Evolutionary conservation across 805 yeast genomes (phyloP), one percentile per base, ranked within the genome.

Genomic region (Cyberlindnera mrakii): DNA sequence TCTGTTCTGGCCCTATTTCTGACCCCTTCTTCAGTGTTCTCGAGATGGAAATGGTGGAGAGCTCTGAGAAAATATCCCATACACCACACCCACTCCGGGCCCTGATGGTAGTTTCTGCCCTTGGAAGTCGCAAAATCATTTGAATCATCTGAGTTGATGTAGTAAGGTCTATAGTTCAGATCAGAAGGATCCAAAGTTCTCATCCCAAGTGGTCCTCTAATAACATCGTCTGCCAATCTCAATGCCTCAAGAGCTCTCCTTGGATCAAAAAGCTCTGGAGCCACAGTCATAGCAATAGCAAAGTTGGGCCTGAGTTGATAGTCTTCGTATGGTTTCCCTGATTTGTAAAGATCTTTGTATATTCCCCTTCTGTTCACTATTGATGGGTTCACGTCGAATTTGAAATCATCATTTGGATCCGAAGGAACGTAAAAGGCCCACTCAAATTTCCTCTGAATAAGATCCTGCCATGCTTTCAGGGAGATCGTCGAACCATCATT

Each of bases 11-110:
- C 19, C 17, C 11, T 15, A 15, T 17, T 17, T 4, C n/a, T 16
- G 14, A n/a, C 17, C 3, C 80, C 67, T 5, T 82, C 77, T 29
- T 62, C 51, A 10, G 53, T 49, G 1, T 55, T 55, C 45, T 60
- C 56, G 42, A 63, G 54, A 52, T 80, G 78, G 58, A 83, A 78
- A 37, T 66, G 61, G 32, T 77, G 67, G 54, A 71, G 80, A 0
- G 98, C 96, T 49, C 97, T 75, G 51, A 93, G 65, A 59, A 88
- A 91, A 62, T 79, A 89, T 3, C 99, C 99, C 20, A 74, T 72
- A 45, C 80, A 76, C 97, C 97, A 91, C 30, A 86, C 85, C 99
- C 99, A 91, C 60, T 93, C 99, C 3, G 99, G 99, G 2, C 99
- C 99, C 66, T 91, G 98, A 63, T 91, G 99, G 62, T 91, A 91